A percentile compares a stretch with the other conserved stretches of the same genome.
Conservation (phyloP, 805 yeast species). For the Osmozyma mogii region DNA sequence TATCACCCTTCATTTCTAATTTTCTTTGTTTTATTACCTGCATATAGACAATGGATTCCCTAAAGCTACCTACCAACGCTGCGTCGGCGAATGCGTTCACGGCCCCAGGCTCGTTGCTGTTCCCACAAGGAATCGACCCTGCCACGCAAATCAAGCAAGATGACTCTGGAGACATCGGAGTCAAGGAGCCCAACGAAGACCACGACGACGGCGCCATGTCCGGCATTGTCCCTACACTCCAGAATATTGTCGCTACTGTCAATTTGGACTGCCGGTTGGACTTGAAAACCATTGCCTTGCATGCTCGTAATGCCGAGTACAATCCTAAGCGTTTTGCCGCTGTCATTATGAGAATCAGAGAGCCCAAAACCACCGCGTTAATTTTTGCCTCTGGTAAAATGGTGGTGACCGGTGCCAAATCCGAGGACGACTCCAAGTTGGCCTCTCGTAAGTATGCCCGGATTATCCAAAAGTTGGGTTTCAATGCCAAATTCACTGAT, state of each 20-base stretch:
- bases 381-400: conserved; percentile 98
- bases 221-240: conserved; percentile 92
- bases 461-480: conserved; percentile 95
- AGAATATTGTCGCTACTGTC: conserved; percentile 96
- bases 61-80: conserved; percentile 70
- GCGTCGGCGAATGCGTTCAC: conserved; percentile 70
- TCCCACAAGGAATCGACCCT: conserved; percentile 43
- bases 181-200: conserved; percentile 31
- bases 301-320: conserved; percentile 98
- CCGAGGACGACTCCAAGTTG: conserved; percentile 96
- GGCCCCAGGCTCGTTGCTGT: conserved; percentile 55
- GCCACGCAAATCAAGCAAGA: conserved; percentile 8
- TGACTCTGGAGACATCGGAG: conserved; percentile 10
- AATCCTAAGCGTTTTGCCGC: conserved; percentile 99
- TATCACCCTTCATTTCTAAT: conserved; percentile 3
- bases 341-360: conserved; percentile 98
- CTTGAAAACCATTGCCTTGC: conserved; percentile 92
- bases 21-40: conserved; percentile 8
- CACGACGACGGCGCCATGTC: conserved; percentile 72
- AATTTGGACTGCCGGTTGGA: conserved; percentile 94
- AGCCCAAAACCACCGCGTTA: conserved; percentile 95
- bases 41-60: conserved; percentile 48
- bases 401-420: conserved; percentile 99
- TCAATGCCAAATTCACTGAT: conserved; percentile 95
- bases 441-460: conserved; percentile 98